Conservation (phyloP, 306 rosid species). For the Oemleria cerasiformis region DNA sequence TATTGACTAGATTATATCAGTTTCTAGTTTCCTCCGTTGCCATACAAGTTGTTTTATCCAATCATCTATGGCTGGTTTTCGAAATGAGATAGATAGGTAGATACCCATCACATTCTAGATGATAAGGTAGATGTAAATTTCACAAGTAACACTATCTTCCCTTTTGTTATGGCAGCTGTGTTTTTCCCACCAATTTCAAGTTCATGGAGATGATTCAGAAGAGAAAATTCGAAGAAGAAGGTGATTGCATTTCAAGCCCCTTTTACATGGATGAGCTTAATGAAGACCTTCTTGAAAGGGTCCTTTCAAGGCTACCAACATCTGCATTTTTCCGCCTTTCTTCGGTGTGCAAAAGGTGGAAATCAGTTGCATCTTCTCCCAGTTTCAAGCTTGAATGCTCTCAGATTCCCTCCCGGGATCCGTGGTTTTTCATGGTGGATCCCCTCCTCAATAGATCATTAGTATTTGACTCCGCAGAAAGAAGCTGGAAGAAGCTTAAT, state of each 20-base stretch:
- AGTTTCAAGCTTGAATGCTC: constrained; percentile 92
- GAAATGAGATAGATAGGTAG: not conserved
- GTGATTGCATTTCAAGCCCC: constrained; percentile 20
- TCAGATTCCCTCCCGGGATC: constrained; percentile 59
- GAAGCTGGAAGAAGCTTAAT: constrained; percentile 65
- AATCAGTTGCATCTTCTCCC: constrained; percentile 59
- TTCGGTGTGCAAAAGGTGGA: constrained; percentile 94
- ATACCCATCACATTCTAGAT: constrained; percentile 7
- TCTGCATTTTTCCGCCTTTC: constrained; percentile 78
- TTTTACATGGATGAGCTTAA: constrained; percentile 75
- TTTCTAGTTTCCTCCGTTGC: not conserved
- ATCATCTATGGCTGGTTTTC: too few species aligned
- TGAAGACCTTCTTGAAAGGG: constrained; percentile 78
- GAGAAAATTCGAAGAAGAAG: constrained; percentile 59
- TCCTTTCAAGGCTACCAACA: constrained; percentile 87
- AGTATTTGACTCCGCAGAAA: constrained; percentile 70
- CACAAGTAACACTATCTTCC: constrained; percentile 12
- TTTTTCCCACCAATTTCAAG: constrained; percentile 20
- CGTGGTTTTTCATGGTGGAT: constrained; percentile 92
- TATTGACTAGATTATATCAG: not conserved
- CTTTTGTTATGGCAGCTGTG: constrained; percentile 38
- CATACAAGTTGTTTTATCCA: not conserved
- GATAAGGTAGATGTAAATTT: not conserved
- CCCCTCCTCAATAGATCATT: constrained; percentile 58
- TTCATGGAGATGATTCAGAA: constrained; percentile 60